Percentiles rank a stretch among this genome's conserved stretches.
These are phyloP conservation scores for Aspergillus pseudotamarii DNA, from an alignment of 2,329 filamentous ascomycete genomes.

Conservation along the genomic window DNA sequence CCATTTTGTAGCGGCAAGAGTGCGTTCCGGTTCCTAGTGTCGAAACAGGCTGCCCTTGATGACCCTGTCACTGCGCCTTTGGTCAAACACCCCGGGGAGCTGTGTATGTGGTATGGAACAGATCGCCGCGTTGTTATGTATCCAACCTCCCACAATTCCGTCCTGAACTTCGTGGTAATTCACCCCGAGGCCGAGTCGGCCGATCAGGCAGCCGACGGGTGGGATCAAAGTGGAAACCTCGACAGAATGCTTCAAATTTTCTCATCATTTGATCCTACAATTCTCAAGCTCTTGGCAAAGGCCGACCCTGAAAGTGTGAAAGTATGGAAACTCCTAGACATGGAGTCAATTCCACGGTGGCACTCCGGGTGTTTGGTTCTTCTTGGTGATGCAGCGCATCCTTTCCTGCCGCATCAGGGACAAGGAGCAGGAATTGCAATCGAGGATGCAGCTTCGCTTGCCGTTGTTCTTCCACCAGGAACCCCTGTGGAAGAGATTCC, in stretches of 20 bases:
- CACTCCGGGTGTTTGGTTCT: slow-evolving; percentile 55
- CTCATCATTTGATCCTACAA: slow-evolving; percentile 42
- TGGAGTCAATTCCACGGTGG: slow-evolving; percentile 60
- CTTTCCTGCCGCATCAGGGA: slow-evolving; percentile 64
- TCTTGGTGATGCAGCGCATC: slow-evolving; percentile 68
- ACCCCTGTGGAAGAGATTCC: slow-evolving; percentile 51
- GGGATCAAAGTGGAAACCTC: slow-evolving; percentile 6
- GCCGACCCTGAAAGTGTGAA: slow-evolving; percentile 50
- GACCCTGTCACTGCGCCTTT: slow-evolving; percentile 42
- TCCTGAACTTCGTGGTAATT: slow-evolving; percentile 54
- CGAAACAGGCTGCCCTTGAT: slow-evolving; percentile 42
- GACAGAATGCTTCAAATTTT: slow-evolving; percentile 15
- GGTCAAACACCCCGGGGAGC: slow-evolving; percentile 36
- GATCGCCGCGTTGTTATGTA: slow-evolving; percentile 50
- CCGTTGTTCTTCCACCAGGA: slow-evolving; percentile 54
- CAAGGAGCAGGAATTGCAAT: slow-evolving; percentile 65
- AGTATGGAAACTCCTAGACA: slow-evolving; percentile 62
- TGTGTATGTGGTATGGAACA: slow-evolving; percentile 44
- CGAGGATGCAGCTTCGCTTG: slow-evolving; percentile 64
- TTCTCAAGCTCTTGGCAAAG: slow-evolving; percentile 36
- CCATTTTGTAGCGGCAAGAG: slow-evolving; percentile 54
- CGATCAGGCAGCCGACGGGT: slow-evolving; percentile 33
- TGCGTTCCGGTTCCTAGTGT: slow-evolving; percentile 58
- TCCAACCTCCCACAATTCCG: slow-evolving; percentile 45
- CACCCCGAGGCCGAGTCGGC: slow-evolving; percentile 49